Evolutionary conservation across 2,329 filamentous ascomycete species (phyloP).

Genomic region (Aspergillus quadrilineatus): DNA sequence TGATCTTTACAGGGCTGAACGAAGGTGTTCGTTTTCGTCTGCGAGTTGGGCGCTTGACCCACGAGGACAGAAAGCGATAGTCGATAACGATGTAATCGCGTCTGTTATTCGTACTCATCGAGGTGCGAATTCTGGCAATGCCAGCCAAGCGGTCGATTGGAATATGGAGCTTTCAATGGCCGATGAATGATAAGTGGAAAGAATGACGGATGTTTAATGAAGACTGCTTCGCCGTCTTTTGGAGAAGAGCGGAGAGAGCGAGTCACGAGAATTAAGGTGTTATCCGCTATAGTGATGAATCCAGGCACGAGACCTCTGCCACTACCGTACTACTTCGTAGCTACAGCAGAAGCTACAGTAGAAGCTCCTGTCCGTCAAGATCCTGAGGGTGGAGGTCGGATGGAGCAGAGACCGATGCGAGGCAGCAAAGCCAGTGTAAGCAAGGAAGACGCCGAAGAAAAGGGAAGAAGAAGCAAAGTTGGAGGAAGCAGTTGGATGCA

Average conservation of each 20-base stretch:
- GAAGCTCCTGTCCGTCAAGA: neutral
- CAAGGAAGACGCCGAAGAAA: neutral
- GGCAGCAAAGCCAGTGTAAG: neutral
- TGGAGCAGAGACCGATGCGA: neutral
- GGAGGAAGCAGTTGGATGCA: constrained; percentile 1
- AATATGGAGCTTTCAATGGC: neutral
- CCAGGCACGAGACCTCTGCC: neutral
- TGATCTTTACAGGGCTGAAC: constrained; percentile 12
- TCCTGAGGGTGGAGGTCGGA: neutral
- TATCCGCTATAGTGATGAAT: constrained; percentile 3
- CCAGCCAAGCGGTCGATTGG: neutral
- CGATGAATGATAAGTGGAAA: neutral
- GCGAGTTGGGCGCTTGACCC: constrained; percentile 31
- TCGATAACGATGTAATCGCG: constrained; percentile 34
- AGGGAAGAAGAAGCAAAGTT: constrained; percentile 7
- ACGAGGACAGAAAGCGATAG: constrained; percentile 38
- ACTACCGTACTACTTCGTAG: neutral
- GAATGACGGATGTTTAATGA: neutral
- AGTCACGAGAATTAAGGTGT: constrained; percentile 5
- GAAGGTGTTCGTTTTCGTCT: constrained; percentile 25
- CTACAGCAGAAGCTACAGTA: neutral
- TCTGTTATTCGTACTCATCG: constrained; percentile 36
- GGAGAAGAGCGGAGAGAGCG: neutral
- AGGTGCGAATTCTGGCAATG: constrained; percentile 26
- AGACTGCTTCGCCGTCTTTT: neutral